Base-by-base conservation (phyloP, 768 basidiomycete species). In the Leccinum imitatum region DNA sequence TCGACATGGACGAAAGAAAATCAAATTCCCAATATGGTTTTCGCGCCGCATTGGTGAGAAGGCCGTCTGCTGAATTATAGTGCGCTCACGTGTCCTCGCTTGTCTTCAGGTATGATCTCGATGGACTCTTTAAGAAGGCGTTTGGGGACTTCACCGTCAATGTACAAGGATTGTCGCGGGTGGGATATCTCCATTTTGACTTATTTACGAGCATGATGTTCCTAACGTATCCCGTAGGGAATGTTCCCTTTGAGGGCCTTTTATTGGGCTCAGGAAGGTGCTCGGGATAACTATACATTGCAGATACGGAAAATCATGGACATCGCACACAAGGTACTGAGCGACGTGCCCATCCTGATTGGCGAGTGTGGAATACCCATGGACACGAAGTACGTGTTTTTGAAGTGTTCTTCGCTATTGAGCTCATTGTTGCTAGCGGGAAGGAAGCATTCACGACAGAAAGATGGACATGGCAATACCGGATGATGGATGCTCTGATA, bases 331-430 rank as follows among this genome's bases (percentile, higher is more conserved):
- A 73, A 81, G 33, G 78, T 84, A 4, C 79, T 97, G 0, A 93
- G 92, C 25, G 91, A 95, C 67, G 82, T 75, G 17, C 96, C 96
- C 11, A 84, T 93, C 44, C 74, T 98, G 13, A 83, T 99, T 59
- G 95, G 95, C 19, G 96, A 99, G 73, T 92, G 90, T 63, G 96
- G 96, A 31, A 81, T 98, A 21, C 96, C 96, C 1, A 96, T 98
- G 89, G 97, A 99, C 67, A 85, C 97, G 82, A 98, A 99, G 94
- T 95, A 67, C 47, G 89, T 77, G 3, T 17, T 31, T 11, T 39
- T 47, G 54, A 41, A 23, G 15, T 53, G 17, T 50, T 35, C 33
- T 35, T 46, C 17, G 1, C 25, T 13, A 48, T 17, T 35, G 6
- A 39, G 0, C 56, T 65, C 25, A 55, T 23, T 25, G 27, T 55